Conservation (phyloP, 768 basidiomycete genomes). For the Lactarius evosmus region DNA sequence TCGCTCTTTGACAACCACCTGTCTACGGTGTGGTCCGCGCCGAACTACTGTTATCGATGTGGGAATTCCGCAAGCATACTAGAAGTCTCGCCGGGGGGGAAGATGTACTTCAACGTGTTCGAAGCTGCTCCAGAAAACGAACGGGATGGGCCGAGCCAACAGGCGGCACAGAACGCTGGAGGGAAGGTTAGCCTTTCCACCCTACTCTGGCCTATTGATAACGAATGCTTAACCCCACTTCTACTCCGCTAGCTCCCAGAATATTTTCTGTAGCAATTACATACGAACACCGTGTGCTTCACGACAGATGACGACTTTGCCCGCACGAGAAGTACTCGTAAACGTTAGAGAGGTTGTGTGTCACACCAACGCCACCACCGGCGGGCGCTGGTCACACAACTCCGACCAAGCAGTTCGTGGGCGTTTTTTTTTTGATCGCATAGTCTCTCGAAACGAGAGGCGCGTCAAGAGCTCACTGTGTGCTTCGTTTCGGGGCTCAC, state of each 20-base stretch:
- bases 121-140: slow-evolving; percentile 99
- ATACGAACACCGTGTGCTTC: slow-evolving; percentile 21
- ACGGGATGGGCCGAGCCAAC: slow-evolving; percentile 80
- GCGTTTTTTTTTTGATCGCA: slow-evolving; percentile 6
- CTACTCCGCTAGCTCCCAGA: slow-evolving; percentile 58
- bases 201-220: slow-evolving; percentile 4
- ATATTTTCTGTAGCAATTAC: slow-evolving; percentile 56
- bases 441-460: slow-evolving; percentile 10
- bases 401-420: not conserved
- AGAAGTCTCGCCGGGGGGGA: slow-evolving; percentile 87
- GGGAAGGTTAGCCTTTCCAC: slow-evolving; percentile 54
- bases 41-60: slow-evolving; percentile 98
- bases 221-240: slow-evolving; percentile 18
- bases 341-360: slow-evolving; percentile 13
- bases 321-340: slow-evolving; percentile 22
- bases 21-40: slow-evolving; percentile 97
- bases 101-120: slow-evolving; percentile 95
- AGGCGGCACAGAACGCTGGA: slow-evolving; percentile 64
- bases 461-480: not conserved
- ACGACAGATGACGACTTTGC: slow-evolving; percentile 20
- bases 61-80: slow-evolving; percentile 96
- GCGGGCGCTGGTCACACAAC: slow-evolving; percentile 6
- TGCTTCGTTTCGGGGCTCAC: slow-evolving; percentile 7
- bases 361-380: slow-evolving; percentile 13
- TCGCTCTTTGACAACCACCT: slow-evolving; percentile 95